phyloP scores from a whole-genome alignment of 208 protist genomes.

The Leishmania arabica region DNA sequence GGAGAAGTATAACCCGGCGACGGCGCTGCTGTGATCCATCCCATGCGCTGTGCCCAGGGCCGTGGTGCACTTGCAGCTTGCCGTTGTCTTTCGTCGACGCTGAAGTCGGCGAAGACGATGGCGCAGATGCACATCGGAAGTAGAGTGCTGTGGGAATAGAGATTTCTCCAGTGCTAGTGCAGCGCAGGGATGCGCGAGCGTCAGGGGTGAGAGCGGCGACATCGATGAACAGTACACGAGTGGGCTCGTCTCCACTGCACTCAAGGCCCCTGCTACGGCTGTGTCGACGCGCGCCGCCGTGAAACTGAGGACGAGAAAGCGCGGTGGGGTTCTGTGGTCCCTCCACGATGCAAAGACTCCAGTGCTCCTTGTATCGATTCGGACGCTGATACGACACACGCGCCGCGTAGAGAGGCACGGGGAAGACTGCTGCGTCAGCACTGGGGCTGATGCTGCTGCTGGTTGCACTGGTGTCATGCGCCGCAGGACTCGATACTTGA shows the following conservation, averaged over 20 bases:
- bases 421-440: neutral
- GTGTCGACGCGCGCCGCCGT: neutral
- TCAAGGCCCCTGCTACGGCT: neutral
- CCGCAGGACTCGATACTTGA: neutral
- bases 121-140: constrained; percentile 9
- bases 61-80: neutral
- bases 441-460: neutral
- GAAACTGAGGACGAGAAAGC: neutral
- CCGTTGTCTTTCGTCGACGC: neutral
- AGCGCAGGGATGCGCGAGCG: constrained; percentile 17
- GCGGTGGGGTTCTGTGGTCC: neutral
- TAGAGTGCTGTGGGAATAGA: constrained; percentile 14
- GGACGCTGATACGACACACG: constrained; percentile 17
- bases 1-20: constrained; percentile 25
- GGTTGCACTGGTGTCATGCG: neutral
- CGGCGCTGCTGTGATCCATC: constrained; percentile 23
- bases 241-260: neutral
- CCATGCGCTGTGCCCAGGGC: neutral
- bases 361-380: constrained; percentile 24
- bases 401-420: constrained; percentile 24
- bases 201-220: constrained; percentile 6
- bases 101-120: neutral
- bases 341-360: constrained; percentile 23
- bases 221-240: constrained; percentile 21
- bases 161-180: constrained; percentile 12